Evolutionary conservation across 2,329 filamentous ascomycete genomes (phyloP).

Genomic region (Penicillium sp.): DNA sequence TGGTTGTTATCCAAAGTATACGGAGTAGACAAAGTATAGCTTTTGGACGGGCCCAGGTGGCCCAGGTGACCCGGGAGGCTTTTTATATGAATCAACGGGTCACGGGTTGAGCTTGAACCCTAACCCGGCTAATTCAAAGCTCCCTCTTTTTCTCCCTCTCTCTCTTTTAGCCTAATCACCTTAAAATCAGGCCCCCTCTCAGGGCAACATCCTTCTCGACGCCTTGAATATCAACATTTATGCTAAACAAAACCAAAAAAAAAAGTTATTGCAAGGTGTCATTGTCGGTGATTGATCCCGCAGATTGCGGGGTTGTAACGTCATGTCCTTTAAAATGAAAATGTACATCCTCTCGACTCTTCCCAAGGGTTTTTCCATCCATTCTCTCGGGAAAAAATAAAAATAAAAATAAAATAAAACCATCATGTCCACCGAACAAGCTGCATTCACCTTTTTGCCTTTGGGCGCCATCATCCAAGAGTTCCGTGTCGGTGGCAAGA

Average conservation of each 20-base stretch:
- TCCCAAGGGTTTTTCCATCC: not conserved
- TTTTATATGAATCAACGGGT: not conserved
- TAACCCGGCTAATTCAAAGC: not conserved
- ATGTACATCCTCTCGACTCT: not conserved
- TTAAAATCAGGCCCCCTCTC: not conserved
- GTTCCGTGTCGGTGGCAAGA: conserved; percentile 72
- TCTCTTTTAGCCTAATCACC: conserved; percentile 3
- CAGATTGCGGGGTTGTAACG: conserved; percentile 25
- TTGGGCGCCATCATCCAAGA: conserved; percentile 59
- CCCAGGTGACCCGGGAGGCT: no score
- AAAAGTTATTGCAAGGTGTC: not conserved
- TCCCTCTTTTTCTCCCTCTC: not conserved
- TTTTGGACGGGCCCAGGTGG: not conserved
- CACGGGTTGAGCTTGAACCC: not conserved
- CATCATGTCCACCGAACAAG: conserved; percentile 31
- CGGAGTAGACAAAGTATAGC: no score
- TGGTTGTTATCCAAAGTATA: not conserved
- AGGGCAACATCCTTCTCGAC: not conserved
- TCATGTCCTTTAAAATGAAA: conserved; percentile 15
- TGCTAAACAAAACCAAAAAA: conserved; percentile 4
- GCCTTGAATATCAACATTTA: not conserved
- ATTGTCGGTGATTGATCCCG: conserved; percentile 19
- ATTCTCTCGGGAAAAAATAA: not conserved
- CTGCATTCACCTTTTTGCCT: conserved; percentile 46
- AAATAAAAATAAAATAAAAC: not conserved